Conservation (phyloP, 352 stramenopile genomes). For the Phytophthora podocarpi region DNA sequence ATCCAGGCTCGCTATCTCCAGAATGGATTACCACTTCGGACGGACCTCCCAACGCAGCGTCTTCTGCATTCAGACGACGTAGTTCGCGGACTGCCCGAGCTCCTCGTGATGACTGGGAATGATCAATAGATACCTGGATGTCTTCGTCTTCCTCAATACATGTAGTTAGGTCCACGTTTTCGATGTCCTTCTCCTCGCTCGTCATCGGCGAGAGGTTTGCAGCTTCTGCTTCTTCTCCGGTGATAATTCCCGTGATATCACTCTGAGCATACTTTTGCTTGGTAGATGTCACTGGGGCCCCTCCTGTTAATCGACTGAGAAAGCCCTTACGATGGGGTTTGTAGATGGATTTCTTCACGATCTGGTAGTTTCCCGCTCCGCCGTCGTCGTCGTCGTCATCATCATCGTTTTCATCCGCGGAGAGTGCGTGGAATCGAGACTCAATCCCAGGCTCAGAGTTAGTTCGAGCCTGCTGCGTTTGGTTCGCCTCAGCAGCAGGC, state of each 20-base stretch:
- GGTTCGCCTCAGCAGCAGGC: not conserved
- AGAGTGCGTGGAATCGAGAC: slow-evolving; percentile 34
- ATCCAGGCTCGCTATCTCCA: slow-evolving; percentile 66
- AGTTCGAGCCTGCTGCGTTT: not conserved
- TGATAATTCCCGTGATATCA: slow-evolving; percentile 28
- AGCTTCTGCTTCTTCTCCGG: slow-evolving; percentile 18
- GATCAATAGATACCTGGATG: slow-evolving; percentile 59
- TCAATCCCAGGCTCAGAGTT: slow-evolving; percentile 2
- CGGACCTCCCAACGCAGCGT: slow-evolving; percentile 29
- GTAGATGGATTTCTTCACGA: slow-evolving; percentile 79
- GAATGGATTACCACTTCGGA: slow-evolving; percentile 81
- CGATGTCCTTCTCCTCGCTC: not conserved
- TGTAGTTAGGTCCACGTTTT: slow-evolving; percentile 20
- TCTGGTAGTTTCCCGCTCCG: slow-evolving; percentile 25
- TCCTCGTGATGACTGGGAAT: not conserved
- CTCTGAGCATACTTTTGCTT: slow-evolving; percentile 27
- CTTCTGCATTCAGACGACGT: slow-evolving; percentile 25
- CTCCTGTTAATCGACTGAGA: slow-evolving; percentile 30
- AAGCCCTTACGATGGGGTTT: slow-evolving; percentile 51
- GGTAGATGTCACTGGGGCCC: slow-evolving; percentile 4
- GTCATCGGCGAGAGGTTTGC: not conserved
- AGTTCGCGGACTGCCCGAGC: not conserved
- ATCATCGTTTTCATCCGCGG: slow-evolving; percentile 17
- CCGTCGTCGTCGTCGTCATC: too few relatives aligned
- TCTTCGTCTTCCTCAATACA: slow-evolving; percentile 56